Base-by-base conservation (phyloP, 306 rosid genomes). In the Dalbergia oliveri region DNA sequence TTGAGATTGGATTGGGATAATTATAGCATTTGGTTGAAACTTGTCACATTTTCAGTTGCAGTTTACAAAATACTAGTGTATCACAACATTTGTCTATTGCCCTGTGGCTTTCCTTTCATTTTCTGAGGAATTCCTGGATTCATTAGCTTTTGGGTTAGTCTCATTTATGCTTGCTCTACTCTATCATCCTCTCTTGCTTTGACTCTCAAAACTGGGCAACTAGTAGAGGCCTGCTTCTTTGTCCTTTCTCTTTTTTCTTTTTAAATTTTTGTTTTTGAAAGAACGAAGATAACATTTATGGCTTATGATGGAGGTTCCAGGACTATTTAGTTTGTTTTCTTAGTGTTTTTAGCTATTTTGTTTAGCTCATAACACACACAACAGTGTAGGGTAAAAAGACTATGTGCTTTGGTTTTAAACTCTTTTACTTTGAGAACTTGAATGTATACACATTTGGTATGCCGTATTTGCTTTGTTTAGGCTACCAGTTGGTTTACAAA, bases 351-450 rank as follows among this genome's bases (percentile, higher is more conserved):
- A 72, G 11, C 18, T 54, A 64, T 16, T 51, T 15, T 72, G n/a
- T 16, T 54, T 72, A 57, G 21, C 77, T n/a, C 43, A 33, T 44
- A 39, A 8, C 34, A 12, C 80, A 63, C 35, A 75, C 60, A 62
- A 73, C 13, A 45, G 31, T 8, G 47, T 45, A 6, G 12, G 50
- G 8, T 11, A 2, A 26, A 26, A 26, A 26, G 31, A 23, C 11
- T 34, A 18, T 54, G n/a, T 63, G 9, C 37, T 57, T 14, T 66
- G 66, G 59, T 47, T 69, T 21, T 16, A 43, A 43, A 19, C 18
- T n/a, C 8, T 11, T 44, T 44, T 47, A 44, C 13, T 66, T 19
- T 10, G 73, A 44, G 73, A 3, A 15, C 73, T 68, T 21, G 57
- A 31, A 5, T 68, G 6, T 21, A 21, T 44, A 44, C 43, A 26